Evolutionary conservation across 2,329 filamentous ascomycete species (phyloP).

Genomic region (Fusarium solani-melongenae): DNA sequence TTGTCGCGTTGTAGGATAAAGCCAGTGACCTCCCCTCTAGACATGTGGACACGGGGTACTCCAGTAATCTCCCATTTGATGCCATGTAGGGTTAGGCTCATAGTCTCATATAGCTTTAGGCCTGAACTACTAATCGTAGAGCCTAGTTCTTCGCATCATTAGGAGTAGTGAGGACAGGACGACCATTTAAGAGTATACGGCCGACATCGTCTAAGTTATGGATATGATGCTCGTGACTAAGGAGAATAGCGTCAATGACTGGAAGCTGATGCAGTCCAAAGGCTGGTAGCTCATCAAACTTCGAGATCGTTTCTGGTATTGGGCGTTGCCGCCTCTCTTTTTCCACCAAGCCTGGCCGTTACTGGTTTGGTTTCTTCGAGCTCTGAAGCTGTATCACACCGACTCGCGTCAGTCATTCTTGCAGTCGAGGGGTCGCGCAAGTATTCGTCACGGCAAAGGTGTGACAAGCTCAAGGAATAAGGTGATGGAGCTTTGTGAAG

Average conservation of each 20-base stretch:
- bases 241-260: constrained; percentile 1
- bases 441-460: background rate
- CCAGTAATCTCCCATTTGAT: background rate
- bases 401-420: background rate
- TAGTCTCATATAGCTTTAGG: background rate
- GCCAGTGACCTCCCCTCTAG: constrained; percentile 1
- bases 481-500: background rate
- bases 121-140: background rate
- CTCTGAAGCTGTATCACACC: background rate
- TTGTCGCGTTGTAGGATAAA: background rate
- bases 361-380: background rate
- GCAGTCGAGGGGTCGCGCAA: background rate
- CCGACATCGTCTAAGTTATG: constrained; percentile 2
- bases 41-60: background rate
- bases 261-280: background rate
- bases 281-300: background rate
- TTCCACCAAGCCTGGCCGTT: background rate
- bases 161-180: background rate
- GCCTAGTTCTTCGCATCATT: constrained; percentile 1
- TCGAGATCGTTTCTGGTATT: background rate
- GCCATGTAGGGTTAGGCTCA: background rate
- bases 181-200: background rate
- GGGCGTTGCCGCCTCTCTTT: no score
- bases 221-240: constrained; percentile 10
- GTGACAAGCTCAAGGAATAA: background rate